Evolutionary conservation across 1,139 yeast species (phyloP).

Genomic region (Kodamaea anthophila): DNA sequence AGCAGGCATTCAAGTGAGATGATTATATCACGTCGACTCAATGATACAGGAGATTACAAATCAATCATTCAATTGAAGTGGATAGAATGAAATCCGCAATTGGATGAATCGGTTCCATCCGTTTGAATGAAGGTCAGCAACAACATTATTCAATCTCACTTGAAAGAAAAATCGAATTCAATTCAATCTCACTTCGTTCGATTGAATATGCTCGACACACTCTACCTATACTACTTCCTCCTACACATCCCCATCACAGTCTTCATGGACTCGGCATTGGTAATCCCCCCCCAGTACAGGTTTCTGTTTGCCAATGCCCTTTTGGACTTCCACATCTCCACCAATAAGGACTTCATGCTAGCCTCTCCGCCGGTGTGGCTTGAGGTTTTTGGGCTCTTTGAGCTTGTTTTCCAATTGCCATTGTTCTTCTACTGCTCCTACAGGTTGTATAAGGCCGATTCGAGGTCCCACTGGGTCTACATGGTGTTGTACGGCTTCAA

Average conservation of each 20-base stretch:
- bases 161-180: no score
- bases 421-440: conserved; percentile 48
- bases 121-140: no score
- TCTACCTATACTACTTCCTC: conserved; percentile 28
- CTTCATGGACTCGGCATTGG: conserved; percentile 66
- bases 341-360: conserved; percentile 68
- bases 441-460: conserved; percentile 10
- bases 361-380: conserved; percentile 60
- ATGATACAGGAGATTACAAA: no score
- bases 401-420: conserved; percentile 72
- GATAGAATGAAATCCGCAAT: no score
- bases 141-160: no score
- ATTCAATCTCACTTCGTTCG: no score
- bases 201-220: conserved; percentile 18
- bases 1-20: no score
- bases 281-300: conserved; percentile 51
- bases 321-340: conserved; percentile 50
- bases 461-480: conserved; percentile 38
- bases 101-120: no score
- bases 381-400: conserved; percentile 61
- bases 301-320: conserved; percentile 42
- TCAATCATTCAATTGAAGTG: no score
- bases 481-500: conserved; percentile 68
- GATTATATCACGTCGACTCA: no score
- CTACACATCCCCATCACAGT: conserved; percentile 73